Conservation (phyloP, 2,329 filamentous ascomycete genomes). For the Elsinoe fawcettii region DNA sequence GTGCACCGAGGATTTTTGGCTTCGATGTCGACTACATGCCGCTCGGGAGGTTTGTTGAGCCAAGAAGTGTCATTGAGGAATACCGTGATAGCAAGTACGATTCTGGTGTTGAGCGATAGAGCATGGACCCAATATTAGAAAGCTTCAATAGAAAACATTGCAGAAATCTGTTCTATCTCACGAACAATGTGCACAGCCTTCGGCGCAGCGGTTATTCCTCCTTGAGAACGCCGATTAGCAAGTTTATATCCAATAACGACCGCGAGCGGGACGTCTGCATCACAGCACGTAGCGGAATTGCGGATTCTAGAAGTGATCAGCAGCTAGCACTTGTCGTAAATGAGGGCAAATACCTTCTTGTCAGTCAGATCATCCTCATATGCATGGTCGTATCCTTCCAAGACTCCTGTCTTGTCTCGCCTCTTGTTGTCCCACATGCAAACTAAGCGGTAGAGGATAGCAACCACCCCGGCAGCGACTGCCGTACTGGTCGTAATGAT, state of each 20-base stretch:
- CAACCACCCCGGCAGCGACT: slow-evolving; percentile 30
- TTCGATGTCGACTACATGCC: slow-evolving; percentile 44
- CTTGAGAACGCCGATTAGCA: too few species aligned
- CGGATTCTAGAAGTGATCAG: background rate
- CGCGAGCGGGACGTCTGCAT: background rate
- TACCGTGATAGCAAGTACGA: slow-evolving; percentile 24
- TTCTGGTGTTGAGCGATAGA: background rate
- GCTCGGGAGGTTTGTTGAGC: slow-evolving; percentile 46
- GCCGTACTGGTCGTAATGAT: slow-evolving; percentile 33
- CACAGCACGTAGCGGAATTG: slow-evolving; percentile 6
- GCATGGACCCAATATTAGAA: background rate
- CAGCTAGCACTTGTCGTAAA: background rate
- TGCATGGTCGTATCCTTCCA: slow-evolving; percentile 46
- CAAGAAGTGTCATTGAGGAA: slow-evolving; percentile 48
- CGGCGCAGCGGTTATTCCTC: too few species aligned
- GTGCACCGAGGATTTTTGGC: slow-evolving; percentile 44
- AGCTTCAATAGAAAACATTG: background rate
- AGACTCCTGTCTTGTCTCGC: slow-evolving; percentile 36
- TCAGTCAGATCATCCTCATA: slow-evolving; percentile 48
- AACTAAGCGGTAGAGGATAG: slow-evolving; percentile 38
- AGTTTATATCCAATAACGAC: background rate
- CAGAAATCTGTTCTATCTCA: background rate
- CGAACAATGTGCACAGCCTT: background rate
- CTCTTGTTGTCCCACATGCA: slow-evolving; percentile 39
- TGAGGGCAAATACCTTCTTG: slow-evolving; percentile 21